Percentiles rank a stretch among this genome's conserved stretches.
phyloP scores from a whole-genome alignment of 2,329 filamentous ascomycete genomes.

The Alternaria brassicae region DNA sequence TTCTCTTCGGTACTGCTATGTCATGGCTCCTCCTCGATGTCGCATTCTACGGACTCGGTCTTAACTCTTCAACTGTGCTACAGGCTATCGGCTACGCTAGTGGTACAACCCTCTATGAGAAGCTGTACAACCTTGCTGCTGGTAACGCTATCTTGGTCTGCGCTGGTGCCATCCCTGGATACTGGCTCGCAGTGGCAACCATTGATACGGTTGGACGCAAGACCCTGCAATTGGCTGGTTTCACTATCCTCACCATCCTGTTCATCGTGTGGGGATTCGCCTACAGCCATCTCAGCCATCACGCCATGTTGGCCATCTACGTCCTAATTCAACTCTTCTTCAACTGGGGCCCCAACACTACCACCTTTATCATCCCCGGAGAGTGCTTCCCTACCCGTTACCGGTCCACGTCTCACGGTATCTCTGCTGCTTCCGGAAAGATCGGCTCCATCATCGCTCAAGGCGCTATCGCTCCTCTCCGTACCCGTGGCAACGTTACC shows the following conservation, averaged over 20 bases:
- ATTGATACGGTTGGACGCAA: constrained; percentile 73
- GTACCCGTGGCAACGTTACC: constrained; percentile 58
- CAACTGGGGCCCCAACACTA: constrained; percentile 59
- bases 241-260: constrained; percentile 43
- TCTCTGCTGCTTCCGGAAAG: constrained; percentile 58
- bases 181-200: constrained; percentile 66
- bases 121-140: constrained; percentile 75
- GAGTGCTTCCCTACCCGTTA: constrained; percentile 60
- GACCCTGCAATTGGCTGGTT: constrained; percentile 45
- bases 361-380: constrained; percentile 60
- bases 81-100: constrained; percentile 72
- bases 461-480: constrained; percentile 56
- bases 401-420: constrained; percentile 58
- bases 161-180: constrained; percentile 80
- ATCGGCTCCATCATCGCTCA: constrained; percentile 60
- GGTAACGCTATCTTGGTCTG: constrained; percentile 81
- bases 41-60: constrained; percentile 64
- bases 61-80: constrained; percentile 78
- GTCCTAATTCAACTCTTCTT: constrained; percentile 60
- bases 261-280: constrained; percentile 48
- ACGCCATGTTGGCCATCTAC: constrained; percentile 56
- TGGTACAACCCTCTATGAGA: constrained; percentile 69
- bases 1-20: constrained; percentile 79
- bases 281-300: constrained; percentile 44
- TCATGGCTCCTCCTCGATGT: constrained; percentile 74